These are phyloP conservation scores for Thraustochytrium sp. DNA, from an alignment of 352 stramenopile species.

Conservation along the genomic window DNA sequence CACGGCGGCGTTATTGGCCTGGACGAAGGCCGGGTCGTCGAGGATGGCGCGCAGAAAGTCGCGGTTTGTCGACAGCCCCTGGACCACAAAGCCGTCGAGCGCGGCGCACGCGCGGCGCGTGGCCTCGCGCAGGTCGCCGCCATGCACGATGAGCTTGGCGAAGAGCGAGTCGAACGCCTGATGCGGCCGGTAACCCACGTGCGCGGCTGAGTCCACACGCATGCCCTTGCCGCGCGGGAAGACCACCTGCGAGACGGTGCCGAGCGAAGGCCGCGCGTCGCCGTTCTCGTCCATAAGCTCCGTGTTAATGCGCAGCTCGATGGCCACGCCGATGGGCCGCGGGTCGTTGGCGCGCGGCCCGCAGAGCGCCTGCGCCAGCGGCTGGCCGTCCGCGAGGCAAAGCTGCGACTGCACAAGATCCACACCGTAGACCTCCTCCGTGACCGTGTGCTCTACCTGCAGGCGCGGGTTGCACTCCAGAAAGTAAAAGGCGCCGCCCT, in stretches of 20 bases:
- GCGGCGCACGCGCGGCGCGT: neutral
- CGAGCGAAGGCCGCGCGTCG: neutral
- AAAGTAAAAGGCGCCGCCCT: conserved; percentile 78
- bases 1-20: neutral
- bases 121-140: neutral
- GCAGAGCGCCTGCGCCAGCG: neutral
- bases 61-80: conserved; percentile 38
- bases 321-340: neutral
- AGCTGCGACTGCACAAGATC: conserved; percentile 84
- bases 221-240: conserved; percentile 1
- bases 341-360: neutral
- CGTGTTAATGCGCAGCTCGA: conserved; percentile 33
- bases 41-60: conserved; percentile 32
- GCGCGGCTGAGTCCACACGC: conserved; percentile 22
- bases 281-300: neutral
- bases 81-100: neutral
- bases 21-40: conserved; percentile 19
- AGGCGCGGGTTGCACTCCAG: conserved; percentile 98
- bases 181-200: neutral
- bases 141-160: conserved; percentile 28
- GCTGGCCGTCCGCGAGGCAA: neutral
- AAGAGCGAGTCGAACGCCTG: conserved; percentile 35
- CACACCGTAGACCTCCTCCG: conserved; percentile 83
- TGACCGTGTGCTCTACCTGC: conserved; percentile 89
- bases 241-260: neutral